Evolutionary conservation across 768 basidiomycete genomes (phyloP).

Genomic region (Termitomyces sp.): DNA sequence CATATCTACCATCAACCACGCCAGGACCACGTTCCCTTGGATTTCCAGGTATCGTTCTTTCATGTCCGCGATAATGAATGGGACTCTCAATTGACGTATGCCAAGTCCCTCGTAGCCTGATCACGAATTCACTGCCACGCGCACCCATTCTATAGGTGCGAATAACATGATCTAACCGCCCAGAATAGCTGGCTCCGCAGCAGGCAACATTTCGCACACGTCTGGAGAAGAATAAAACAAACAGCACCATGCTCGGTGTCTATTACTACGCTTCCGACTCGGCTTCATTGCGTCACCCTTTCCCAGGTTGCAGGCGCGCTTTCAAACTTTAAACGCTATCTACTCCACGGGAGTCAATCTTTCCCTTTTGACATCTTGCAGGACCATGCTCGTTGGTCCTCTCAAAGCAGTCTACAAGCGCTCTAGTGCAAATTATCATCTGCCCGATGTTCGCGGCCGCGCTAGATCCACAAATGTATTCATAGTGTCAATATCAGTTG

Average conservation of each 20-base stretch:
- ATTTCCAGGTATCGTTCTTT: background rate
- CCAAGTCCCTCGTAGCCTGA: too few species aligned
- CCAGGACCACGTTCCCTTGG: background rate
- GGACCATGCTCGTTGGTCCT: background rate
- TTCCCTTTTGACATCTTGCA: background rate
- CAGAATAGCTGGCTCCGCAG: background rate
- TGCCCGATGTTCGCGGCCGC: background rate
- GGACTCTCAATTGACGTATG: background rate
- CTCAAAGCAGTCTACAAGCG: background rate
- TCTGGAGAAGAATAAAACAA: background rate
- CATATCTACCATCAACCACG: background rate
- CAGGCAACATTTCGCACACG: background rate
- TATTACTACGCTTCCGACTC: background rate
- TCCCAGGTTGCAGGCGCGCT: background rate
- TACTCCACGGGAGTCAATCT: background rate
- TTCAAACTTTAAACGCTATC: background rate
- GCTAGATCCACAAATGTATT: background rate
- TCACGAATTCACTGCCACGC: background rate
- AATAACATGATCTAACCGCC: background rate
- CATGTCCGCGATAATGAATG: background rate
- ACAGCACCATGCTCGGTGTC: background rate
- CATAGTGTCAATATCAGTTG: background rate
- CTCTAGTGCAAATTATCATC: background rate
- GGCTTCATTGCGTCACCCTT: background rate
- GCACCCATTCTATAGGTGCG: background rate